Evolutionary conservation across 2,329 filamentous ascomycete species (phyloP), one percentile per base, ranked within the genome.

Genomic region (Ilyonectria sp.): DNA sequence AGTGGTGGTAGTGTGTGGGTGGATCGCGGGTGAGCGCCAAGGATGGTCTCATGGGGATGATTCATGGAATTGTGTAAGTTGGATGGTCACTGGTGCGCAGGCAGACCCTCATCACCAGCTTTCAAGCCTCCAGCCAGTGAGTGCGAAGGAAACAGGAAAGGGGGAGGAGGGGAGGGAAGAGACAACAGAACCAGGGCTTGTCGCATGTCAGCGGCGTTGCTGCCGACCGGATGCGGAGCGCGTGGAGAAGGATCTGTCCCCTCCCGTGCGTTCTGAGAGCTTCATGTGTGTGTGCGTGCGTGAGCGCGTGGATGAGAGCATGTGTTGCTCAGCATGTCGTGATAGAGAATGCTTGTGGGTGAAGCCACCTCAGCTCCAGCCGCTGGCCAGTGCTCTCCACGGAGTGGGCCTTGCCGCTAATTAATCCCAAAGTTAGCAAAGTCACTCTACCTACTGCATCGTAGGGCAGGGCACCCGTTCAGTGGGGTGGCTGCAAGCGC

Each of bases 11-110:
- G 65, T 57, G 65, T 60, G 62, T 60, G 69, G 56, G 73, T 75
- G 73, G 71, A 72, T 62, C 72, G 65, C 69, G 72, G 72, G 65
- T 73, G 71, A 74, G 65, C 56, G 61, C 67, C 57, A 65, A 60
- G 63, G 64, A 62, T 62, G 65, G 40, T 62, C 68, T 67, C 63
- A 61, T 44, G 57, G 52, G 49, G 50, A 66, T 66, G 63, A 62
- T 62, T 66, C 58, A 66, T 62, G 58, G 37, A 61, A 58, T 61
- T 61, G 58, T 62, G 63, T 66, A 66, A 66, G 53, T 53, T 53
- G 58, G 52, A 61, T 62, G 47, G 53, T 56, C 44, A 29, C 63
- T 57, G 53, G 58, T 5, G 29, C 37, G 26, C 19, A 44, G 40
- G 29, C 37, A 35, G 21, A 60, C 58, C 35, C 23, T 43, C 19